Percentiles rank a stretch among this genome's conserved stretches.
Conservation (phyloP, 768 basidiomycete species). For the Lentinula guzmanii region DNA sequence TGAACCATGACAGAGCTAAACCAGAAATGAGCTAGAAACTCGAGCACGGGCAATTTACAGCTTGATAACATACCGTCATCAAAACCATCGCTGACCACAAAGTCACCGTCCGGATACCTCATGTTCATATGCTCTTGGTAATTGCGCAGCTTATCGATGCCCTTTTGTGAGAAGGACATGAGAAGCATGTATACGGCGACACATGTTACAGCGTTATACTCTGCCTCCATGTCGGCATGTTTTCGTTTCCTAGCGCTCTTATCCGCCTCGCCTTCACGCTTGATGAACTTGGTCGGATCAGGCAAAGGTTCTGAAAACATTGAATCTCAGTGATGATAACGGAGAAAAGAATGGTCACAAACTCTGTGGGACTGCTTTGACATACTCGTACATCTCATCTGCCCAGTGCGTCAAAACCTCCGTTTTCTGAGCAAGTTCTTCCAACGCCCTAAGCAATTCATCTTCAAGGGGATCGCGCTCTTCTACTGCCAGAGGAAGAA, state of each 20-base stretch:
- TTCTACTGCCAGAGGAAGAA: slow-evolving; percentile 41
- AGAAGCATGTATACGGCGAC: slow-evolving; percentile 87
- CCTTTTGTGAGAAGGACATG: slow-evolving; percentile 90
- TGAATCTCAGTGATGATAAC: not conserved
- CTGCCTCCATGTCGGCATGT: slow-evolving; percentile 73
- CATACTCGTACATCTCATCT: slow-evolving; percentile 88
- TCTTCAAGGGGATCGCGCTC: slow-evolving; percentile 74
- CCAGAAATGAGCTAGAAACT: slow-evolving; percentile 7
- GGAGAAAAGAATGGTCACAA: slow-evolving; percentile 21
- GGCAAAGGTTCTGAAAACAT: slow-evolving; percentile 62
- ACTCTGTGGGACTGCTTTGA: slow-evolving; percentile 84
- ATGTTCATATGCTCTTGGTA: slow-evolving; percentile 81
- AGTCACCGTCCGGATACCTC: slow-evolving; percentile 70
- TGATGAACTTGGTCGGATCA: slow-evolving; percentile 69
- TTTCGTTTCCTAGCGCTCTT: slow-evolving; percentile 63
- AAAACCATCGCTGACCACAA: slow-evolving; percentile 73
- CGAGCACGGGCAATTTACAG: slow-evolving; percentile 1
- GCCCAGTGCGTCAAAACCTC: slow-evolving; percentile 91
- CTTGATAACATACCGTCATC: slow-evolving; percentile 51
- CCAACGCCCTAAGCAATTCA: slow-evolving; percentile 69
- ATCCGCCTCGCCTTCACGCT: slow-evolving; percentile 67
- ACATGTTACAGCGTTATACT: slow-evolving; percentile 78
- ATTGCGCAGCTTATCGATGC: slow-evolving; percentile 76
- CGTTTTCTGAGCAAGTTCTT: slow-evolving; percentile 95
- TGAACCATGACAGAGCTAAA: slow-evolving; percentile 83